A percentile compares a stretch with the other conserved stretches of the same genome.
These are phyloP conservation scores for Aquilaria sinensis DNA, from an alignment of 345 rosid species.

Conservation along the genomic window DNA sequence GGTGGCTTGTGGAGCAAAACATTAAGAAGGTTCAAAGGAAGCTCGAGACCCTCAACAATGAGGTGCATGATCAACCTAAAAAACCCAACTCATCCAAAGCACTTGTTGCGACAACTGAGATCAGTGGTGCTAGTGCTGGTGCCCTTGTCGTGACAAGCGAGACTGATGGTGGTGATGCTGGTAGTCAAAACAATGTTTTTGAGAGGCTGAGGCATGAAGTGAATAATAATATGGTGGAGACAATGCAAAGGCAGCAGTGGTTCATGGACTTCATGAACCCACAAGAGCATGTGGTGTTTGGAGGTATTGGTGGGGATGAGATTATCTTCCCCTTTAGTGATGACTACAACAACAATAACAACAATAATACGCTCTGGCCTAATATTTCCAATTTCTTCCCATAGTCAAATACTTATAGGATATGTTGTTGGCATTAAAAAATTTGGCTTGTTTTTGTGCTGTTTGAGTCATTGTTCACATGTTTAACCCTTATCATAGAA, in stretches of 20 bases:
- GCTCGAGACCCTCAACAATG: background rate
- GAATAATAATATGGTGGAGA: background rate
- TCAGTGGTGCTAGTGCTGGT: background rate
- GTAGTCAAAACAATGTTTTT: too few species aligned
- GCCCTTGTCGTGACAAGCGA: too few species aligned
- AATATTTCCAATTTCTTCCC: slow-evolving; percentile 10
- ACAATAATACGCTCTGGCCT: slow-evolving; percentile 10
- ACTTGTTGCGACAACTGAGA: too few species aligned
- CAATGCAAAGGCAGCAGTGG: slow-evolving; percentile 19
- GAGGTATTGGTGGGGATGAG: slow-evolving; percentile 25
- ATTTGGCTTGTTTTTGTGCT: too few species aligned
- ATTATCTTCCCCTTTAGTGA: slow-evolving; percentile 20
- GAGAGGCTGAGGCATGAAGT: background rate
- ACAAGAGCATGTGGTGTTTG: slow-evolving; percentile 18
- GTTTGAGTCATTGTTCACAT: too few species aligned
- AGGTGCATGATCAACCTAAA: background rate
- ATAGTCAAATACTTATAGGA: background rate
- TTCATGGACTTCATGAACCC: slow-evolving; percentile 24
- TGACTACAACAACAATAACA: background rate
- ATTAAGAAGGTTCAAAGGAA: slow-evolving; percentile 14
- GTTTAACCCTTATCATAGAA: too few species aligned
- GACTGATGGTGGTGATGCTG: too few species aligned
- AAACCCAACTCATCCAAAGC: too few species aligned
- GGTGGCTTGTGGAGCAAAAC: slow-evolving; percentile 16
- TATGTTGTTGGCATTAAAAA: too few species aligned